Evolutionary conservation across 331 rosid genomes (phyloP).

Genomic region (Pyracantha coccinea): DNA sequence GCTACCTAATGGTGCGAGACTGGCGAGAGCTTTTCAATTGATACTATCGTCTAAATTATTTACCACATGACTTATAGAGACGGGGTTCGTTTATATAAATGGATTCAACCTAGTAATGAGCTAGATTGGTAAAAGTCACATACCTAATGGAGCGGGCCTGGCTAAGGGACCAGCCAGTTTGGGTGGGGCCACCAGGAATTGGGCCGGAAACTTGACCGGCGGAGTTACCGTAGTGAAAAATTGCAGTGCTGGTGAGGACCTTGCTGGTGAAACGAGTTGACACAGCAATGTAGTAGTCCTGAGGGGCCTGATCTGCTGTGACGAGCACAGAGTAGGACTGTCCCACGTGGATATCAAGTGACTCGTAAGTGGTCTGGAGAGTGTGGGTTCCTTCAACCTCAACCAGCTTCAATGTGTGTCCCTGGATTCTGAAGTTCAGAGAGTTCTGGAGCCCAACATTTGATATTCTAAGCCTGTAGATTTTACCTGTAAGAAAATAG

Average conservation of each 20-base stretch:
- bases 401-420: constrained; percentile 59
- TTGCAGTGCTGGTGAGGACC: constrained; percentile 50
- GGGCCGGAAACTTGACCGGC: constrained; percentile 38
- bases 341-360: constrained; percentile 85
- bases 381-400: constrained; percentile 98
- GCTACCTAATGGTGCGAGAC: too few relatives aligned
- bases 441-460: constrained; percentile 82
- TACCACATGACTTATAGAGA: not conserved
- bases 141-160: constrained; percentile 84
- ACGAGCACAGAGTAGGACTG: constrained; percentile 80
- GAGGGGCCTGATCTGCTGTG: constrained; percentile 73
- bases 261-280: constrained; percentile 57
- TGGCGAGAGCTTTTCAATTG: too few relatives aligned
- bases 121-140: too few relatives aligned
- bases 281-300: constrained; percentile 56
- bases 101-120: too few relatives aligned
- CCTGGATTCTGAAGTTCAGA: constrained; percentile 79
- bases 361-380: constrained; percentile 54
- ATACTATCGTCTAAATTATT: too few relatives aligned
- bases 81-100: not conserved
- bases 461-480: constrained; percentile 76
- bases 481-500: constrained; percentile 44
- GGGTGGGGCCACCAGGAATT: constrained; percentile 56
- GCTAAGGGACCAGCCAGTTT: constrained; percentile 62
- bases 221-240: constrained; percentile 61